Evolutionary conservation across 1,284 basidiomycete species (phyloP), one percentile per base, ranked within the genome.

Genomic region (Papiliotrema fonsecae): DNA sequence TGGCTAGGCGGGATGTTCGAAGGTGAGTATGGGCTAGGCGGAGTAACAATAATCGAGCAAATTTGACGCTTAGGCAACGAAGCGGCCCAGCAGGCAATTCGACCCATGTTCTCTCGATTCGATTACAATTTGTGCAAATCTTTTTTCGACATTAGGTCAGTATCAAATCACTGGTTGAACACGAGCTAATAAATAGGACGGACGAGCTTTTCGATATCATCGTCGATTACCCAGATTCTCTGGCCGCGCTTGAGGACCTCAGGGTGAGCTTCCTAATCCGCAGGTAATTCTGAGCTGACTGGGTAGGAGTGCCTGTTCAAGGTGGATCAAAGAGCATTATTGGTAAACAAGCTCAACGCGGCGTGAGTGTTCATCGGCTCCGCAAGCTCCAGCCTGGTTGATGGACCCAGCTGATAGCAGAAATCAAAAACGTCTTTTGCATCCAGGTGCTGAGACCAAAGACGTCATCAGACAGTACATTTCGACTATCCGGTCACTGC

Each of bases 151-250:
- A 74, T 93, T 40, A 77, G 90, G 89, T 89, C 55, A n/a, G n/a
- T n/a, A n/a, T n/a, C n/a, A 4, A 9, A 27, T 26, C 14, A 21
- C 19, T 19, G 41, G 9, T 31, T 37, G 19, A 9, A 9, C 35
- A n/a, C n/a, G 14, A 35, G 48, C 30, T 35, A 9, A 21, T 42
- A 16, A 14, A 11, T 59, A 92, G 90, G 36, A 89, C 85, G 0
- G 78, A 78, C 43, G 90, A 97, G 72, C 84, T 98, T 18, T 97
- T 96, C 63, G 90, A 96, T 57, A 94, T 98, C 50, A 93, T 98
- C 50, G 84, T 94, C 41, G 87, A 92, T 61, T 96, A 84, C 60
- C 93, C 96, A 0, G 87, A 91, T 50, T 96, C 93, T 0, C 77
- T 78, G 53, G 81, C 85, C 1, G 92, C 91, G 0, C 75, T 98